Conservation (phyloP, 208 protist species). For the Crithidia thermophila region DNA sequence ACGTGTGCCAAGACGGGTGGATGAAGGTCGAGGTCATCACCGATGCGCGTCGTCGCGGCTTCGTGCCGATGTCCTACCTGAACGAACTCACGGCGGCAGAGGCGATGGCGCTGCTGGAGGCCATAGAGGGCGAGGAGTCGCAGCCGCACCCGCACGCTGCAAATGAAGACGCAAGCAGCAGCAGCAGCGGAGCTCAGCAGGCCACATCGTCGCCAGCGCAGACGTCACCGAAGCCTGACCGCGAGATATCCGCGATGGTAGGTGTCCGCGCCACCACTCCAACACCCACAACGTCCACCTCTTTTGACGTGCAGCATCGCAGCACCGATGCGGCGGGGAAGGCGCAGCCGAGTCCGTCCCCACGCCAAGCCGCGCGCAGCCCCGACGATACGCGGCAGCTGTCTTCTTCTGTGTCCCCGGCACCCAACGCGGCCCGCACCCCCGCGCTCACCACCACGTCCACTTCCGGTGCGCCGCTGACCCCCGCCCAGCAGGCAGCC, state of each 20-base stretch:
- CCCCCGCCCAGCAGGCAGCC: conserved; percentile 26
- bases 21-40: conserved; percentile 63
- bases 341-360: conserved; percentile 8
- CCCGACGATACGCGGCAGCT: neutral
- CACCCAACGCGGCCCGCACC: no score
- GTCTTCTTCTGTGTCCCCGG: neutral
- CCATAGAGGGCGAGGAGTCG: neutral
- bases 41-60: conserved; percentile 53
- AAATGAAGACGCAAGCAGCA: neutral
- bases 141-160: neutral
- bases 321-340: neutral
- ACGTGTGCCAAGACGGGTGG: conserved; percentile 75
- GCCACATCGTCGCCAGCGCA: neutral
- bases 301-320: conserved; percentile 11
- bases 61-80: conserved; percentile 83
- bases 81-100: conserved; percentile 33
- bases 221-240: no score
- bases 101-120: conserved; percentile 4
- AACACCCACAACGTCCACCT: conserved; percentile 12
- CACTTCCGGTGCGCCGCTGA: no score
- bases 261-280: no score
- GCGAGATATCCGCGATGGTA: no score
- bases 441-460: no score
- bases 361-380: conserved; percentile 12
- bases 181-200: no score